Percentiles rank a stretch among this genome's conserved stretches.
phyloP scores from a whole-genome alignment of 495 filamentous ascomycete genomes.

The Coniosporium apollinis region DNA sequence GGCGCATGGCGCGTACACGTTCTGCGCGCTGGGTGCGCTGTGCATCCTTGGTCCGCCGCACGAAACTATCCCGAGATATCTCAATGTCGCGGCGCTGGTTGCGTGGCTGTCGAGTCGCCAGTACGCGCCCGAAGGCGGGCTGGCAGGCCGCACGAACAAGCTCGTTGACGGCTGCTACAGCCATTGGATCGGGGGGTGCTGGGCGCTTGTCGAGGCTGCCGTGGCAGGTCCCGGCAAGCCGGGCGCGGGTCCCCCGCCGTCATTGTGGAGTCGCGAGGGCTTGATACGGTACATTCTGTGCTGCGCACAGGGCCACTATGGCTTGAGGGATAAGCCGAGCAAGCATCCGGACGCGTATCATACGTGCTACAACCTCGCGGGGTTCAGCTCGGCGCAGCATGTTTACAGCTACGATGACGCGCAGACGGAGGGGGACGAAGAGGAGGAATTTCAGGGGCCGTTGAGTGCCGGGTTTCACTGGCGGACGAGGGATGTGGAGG shows the following conservation, averaged over 20 bases:
- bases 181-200: slow-evolving; percentile 92
- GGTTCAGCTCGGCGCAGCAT: slow-evolving; percentile 68
- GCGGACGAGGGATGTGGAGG: slow-evolving; percentile 24
- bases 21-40: slow-evolving; percentile 79
- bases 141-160: slow-evolving; percentile 91
- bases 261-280: slow-evolving; percentile 69
- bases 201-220: slow-evolving; percentile 75
- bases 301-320: slow-evolving; percentile 73
- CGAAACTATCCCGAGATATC: slow-evolving; percentile 47
- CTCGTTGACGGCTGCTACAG: slow-evolving; percentile 95
- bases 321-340: slow-evolving; percentile 83
- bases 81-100: slow-evolving; percentile 60
- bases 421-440: slow-evolving; percentile 12
- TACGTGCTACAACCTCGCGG: slow-evolving; percentile 75
- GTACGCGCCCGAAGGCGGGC: slow-evolving; percentile 80
- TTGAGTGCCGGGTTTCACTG: slow-evolving; percentile 48
- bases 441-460: slow-evolving; percentile 2
- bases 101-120: slow-evolving; percentile 82
- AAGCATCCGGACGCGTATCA: slow-evolving; percentile 83
- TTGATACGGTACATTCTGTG: slow-evolving; percentile 73
- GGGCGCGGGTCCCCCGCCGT: slow-evolving; percentile 3
- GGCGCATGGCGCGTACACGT: slow-evolving; percentile 93
- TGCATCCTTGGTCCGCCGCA: slow-evolving; percentile 66
- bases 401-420: slow-evolving; percentile 39
- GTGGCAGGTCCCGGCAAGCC: slow-evolving; percentile 30